Base-by-base conservation (phyloP, 768 basidiomycete genomes). In the Panus rudis region DNA sequence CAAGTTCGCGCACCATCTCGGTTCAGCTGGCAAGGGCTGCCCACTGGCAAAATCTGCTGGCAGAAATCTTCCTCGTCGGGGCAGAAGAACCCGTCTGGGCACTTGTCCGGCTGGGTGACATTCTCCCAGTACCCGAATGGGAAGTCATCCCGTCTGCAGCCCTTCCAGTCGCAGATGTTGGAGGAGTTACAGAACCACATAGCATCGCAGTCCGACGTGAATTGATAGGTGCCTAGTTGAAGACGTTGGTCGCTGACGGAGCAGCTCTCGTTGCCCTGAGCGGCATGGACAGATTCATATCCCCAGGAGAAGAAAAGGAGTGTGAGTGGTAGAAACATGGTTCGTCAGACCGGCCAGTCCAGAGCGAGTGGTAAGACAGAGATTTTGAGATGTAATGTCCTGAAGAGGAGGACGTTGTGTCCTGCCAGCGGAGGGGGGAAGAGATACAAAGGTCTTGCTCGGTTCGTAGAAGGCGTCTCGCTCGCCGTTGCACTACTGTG, bases 51-150 rank as follows among this genome's bases (percentile, higher is more conserved):
- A 25, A 81, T 52, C 4, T 63, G 49, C 55, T 81, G 75, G 64
- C 90, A 93, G 6, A 60, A 65, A 50, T 80, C 79, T 46, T 76
- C 78, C 64, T 92, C 92, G 54, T 92, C 89, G 0, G 88, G 88
- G 61, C 90, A 92, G 61, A 92, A 92, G 54, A 75, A 57, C 16
- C 76, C 81, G 24, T 53, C 50, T 6, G 65, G 57, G 56, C 90
- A 92, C 51, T 76, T 70, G 10, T 69, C 64, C 1, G 90, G 89
- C 16, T 87, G 54, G 6, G 53, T 39, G 4, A 63, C 60, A 16
- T 57, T 65, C 41, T 61, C 55, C 6, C 52, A 12, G 53, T 80
- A 89, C 42, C 84, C 84, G 58, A 87, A 83, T 3, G 87, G 84
- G 57, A 76, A 88, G 35, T 83, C 77, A 55, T 91, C 88, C 51